Evolutionary conservation across 306 rosid species (phyloP), one percentile per base, ranked within the genome.

Genomic region (Styphnolobium japonicum): DNA sequence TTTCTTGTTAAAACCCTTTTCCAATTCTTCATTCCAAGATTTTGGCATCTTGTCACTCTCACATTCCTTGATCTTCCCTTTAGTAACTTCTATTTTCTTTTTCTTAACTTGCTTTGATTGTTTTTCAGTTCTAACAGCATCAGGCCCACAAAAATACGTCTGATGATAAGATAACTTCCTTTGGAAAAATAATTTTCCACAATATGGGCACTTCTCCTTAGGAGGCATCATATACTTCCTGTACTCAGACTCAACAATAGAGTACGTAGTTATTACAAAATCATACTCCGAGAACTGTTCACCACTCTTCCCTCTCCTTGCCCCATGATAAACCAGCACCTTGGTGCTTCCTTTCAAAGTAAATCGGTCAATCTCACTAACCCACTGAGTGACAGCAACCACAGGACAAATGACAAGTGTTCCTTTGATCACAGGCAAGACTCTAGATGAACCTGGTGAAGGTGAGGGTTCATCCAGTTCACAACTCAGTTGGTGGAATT

Each of bases 331-430:
- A 73, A 92, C 86, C 27, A 91, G 84, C 40, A 95, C 97, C 80
- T 87, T 95, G 67, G 87, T 79, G 84, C 97, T 88, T 78, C 98
- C 97, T 85, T 88, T 83, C 10, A 76, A 73, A 51, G 98, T 92
- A 78, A 90, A 95, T 39, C 88, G 78, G 21, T 90, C 90, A 79
- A 95, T 88, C 89, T 95, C 98, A 77, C 76, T 81, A 34, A 79
- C 92, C 98, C 98, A 92, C 70, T 95, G 98, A 67, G 86, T 92
- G 37, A 90, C 97, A 77, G 98, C 98, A 81, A 91, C 97, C 76
- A 91, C 85, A 65, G 98, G 98, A 78, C 98, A 95, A 46, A 95
- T 73, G 21, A 95, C 98, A 67, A 95, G 97, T 3, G 98, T 95
- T 75, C 79, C 92, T 81, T 86, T 88, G 33, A 89, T 77, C 4